Conservation (phyloP, 352 stramenopile species). For the Globisporangium polare region DNA sequence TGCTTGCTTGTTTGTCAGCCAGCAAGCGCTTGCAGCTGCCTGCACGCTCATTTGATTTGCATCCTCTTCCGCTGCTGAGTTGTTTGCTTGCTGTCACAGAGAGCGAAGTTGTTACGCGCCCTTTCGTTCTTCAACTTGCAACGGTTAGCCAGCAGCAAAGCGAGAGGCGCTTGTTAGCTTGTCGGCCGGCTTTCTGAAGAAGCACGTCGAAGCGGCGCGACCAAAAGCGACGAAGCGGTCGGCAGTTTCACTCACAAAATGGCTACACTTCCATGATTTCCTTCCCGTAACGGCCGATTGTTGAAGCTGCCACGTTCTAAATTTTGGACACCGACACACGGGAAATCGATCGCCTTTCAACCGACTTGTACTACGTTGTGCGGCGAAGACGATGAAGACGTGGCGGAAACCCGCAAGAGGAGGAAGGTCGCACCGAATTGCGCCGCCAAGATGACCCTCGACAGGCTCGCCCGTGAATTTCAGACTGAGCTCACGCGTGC, state of each 20-base stretch:
- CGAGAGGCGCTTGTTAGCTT: no score
- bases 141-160: background rate
- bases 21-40: background rate
- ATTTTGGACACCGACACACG: background rate
- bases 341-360: background rate
- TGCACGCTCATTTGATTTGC: background rate
- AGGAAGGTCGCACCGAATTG: no score
- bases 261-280: no score
- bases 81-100: background rate
- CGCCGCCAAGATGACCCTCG: no score
- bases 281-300: no score
- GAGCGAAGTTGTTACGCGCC: background rate
- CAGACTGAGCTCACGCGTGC: no score
- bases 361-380: no score
- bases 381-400: no score
- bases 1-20: background rate
- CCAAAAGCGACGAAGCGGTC: background rate
- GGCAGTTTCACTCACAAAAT: background rate
- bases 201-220: background rate
- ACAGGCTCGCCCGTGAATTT: no score
- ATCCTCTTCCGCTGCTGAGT: background rate
- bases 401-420: no score
- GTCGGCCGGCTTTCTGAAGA: background rate
- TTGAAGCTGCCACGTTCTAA: no score
- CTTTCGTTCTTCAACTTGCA: conserved; percentile 8